Evolutionary conservation across 257 asterid genomes (phyloP).

Genomic region (Ehretia macrophylla): DNA sequence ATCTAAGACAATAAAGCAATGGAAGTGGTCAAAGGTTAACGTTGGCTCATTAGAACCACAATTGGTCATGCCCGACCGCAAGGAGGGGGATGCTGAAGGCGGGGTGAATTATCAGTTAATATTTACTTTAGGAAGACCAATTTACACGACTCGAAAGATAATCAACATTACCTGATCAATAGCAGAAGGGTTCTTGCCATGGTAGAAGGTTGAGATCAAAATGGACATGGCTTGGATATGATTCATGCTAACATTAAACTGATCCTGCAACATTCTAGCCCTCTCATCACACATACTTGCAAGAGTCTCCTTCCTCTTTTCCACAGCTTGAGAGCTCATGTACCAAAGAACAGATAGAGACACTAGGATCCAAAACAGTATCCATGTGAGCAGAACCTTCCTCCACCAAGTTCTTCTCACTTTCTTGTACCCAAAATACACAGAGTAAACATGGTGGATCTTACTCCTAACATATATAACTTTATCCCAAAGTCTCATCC

Average conservation of each 20-base stretch:
- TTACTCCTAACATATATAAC: constrained; percentile 40
- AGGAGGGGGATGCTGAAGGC: too few species aligned
- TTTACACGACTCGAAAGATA: neutral
- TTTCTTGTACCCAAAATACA: constrained; percentile 43
- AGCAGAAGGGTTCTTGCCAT: constrained; percentile 75
- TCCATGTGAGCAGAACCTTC: constrained; percentile 48
- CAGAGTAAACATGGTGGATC: constrained; percentile 57
- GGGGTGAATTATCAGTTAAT: too few species aligned
- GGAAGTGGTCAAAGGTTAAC: too few species aligned
- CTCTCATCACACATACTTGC: constrained; percentile 96
- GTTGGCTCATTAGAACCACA: too few species aligned
- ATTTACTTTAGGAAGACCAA: neutral
- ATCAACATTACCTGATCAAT: constrained; percentile 73
- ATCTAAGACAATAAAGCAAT: too few species aligned
- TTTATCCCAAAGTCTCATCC: constrained; percentile 61
- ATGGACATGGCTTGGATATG: constrained; percentile 97
- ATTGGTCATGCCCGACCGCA: too few species aligned
- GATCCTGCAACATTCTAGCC: constrained; percentile 97
- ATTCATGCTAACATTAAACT: constrained; percentile 91
- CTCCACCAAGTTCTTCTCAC: constrained; percentile 64
- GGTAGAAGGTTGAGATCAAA: constrained; percentile 89
- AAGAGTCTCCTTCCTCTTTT: constrained; percentile 82
- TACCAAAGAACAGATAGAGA: constrained; percentile 46
- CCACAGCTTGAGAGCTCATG: constrained; percentile 52
- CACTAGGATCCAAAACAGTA: constrained; percentile 31